Evolutionary conservation across 441 rosid genomes (phyloP).

Genomic region (Erodium chrysanthum): DNA sequence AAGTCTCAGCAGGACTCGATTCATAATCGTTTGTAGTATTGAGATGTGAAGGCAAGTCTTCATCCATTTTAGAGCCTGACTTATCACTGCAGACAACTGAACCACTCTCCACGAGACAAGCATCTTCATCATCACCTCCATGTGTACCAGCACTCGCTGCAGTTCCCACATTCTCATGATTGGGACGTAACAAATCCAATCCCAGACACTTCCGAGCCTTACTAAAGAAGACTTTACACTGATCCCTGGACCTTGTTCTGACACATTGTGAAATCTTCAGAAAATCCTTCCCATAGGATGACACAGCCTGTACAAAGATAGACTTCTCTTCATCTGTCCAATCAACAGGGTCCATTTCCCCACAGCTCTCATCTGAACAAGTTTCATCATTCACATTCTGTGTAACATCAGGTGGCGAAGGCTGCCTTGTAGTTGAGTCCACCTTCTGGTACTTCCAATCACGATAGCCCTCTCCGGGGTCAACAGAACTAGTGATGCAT

Average conservation of each 20-base stretch:
- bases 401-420: slow-evolving; percentile 50
- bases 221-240: slow-evolving; percentile 83
- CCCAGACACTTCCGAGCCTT: slow-evolving; percentile 93
- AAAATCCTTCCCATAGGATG: slow-evolving; percentile 80
- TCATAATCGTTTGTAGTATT: slow-evolving; percentile 29
- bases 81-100: slow-evolving; percentile 39
- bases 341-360: slow-evolving; percentile 64
- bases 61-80: slow-evolving; percentile 33
- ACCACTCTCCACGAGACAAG: slow-evolving; percentile 45
- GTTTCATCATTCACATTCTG: slow-evolving; percentile 71
- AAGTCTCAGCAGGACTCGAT: slow-evolving; percentile 24
- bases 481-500: slow-evolving; percentile 60
- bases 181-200: slow-evolving; percentile 53
- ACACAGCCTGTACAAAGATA: slow-evolving; percentile 56
- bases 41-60: slow-evolving; percentile 28
- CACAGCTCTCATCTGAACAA: slow-evolving; percentile 86
- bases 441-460: slow-evolving; percentile 41
- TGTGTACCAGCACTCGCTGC: slow-evolving; percentile 45
- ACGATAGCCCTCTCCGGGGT: slow-evolving; percentile 40
- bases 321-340: slow-evolving; percentile 95
- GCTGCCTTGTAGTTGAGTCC: slow-evolving; percentile 35
- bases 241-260: slow-evolving; percentile 64
- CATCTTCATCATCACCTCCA: slow-evolving; percentile 66
- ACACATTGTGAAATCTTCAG: slow-evolving; percentile 48
- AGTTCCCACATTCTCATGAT: slow-evolving; percentile 32